These are phyloP conservation scores for Centrapalus pauciflorus DNA, from an alignment of 129 eudicot genomes.

Conservation along the genomic window DNA sequence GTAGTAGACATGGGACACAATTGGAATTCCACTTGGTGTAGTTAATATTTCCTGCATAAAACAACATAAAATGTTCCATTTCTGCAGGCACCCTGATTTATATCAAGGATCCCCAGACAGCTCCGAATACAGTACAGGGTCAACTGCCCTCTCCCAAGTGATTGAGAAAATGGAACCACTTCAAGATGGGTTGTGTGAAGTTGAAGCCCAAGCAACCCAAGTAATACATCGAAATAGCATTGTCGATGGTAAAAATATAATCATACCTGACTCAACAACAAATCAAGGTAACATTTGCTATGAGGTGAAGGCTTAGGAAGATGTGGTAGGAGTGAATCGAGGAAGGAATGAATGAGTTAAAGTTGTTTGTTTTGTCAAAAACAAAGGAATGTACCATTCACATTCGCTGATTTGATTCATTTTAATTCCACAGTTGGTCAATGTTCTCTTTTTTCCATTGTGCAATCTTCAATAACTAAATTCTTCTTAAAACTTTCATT, in stretches of 20 bases:
- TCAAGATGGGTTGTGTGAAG: constrained; percentile 39
- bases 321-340: too few species aligned
- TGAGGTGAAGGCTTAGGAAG: not conserved
- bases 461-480: too few species aligned
- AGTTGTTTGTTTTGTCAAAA: too few species aligned
- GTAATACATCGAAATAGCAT: constrained; percentile 21
- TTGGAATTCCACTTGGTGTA: not conserved
- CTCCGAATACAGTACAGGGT: constrained; percentile 95
- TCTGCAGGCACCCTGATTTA: constrained; percentile 68
- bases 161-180: constrained; percentile 38
- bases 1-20: constrained; percentile 30
- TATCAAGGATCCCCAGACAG: constrained; percentile 74
- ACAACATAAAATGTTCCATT: not conserved
- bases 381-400: too few species aligned
- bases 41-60: not conserved
- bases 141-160: constrained; percentile 47
- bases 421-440: too few species aligned
- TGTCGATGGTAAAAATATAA: constrained; percentile 28
- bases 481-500: too few species aligned
- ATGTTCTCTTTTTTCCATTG: too few species aligned
- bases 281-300: constrained; percentile 18
- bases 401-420: too few species aligned
- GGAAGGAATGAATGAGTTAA: too few species aligned
- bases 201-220: constrained; percentile 29
- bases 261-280: constrained; percentile 18